Conservation (phyloP, 257 asterid species). For the Forsythia viridissima region DNA sequence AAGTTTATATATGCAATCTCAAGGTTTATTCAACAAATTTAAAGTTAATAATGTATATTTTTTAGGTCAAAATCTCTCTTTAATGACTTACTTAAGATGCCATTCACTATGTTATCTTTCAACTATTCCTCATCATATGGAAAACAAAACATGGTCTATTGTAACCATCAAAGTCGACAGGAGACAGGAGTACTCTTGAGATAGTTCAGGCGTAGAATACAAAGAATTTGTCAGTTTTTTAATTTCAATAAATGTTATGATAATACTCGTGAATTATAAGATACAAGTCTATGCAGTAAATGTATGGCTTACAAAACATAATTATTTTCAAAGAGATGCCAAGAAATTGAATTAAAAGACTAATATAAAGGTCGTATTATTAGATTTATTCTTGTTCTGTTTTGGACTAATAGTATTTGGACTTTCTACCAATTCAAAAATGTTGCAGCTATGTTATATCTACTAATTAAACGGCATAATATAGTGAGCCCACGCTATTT, state of each 20-base stretch:
- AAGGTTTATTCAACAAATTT: background rate
- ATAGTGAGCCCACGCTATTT: background rate
- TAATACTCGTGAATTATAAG: background rate
- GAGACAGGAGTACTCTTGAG: background rate
- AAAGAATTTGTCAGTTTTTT: background rate
- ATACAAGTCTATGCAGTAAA: background rate
- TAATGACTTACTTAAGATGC: background rate
- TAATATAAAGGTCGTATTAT: background rate
- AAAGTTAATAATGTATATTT: background rate
- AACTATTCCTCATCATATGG: background rate
- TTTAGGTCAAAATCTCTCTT: background rate
- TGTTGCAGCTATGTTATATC: background rate
- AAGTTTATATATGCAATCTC: background rate
- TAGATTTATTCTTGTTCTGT: background rate
- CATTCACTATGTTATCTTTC: background rate
- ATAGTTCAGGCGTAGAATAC: background rate
- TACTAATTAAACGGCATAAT: background rate
- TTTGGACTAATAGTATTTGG: background rate
- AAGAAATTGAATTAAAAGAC: background rate
- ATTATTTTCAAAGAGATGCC: background rate
- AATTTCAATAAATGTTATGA: background rate
- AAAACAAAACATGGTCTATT: background rate
- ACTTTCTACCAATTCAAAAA: too few species aligned
- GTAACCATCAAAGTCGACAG: background rate
- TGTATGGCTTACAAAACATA: background rate